Base-by-base conservation (phyloP, 257 asterid genomes). In the Galeopsis tetrahit region DNA sequence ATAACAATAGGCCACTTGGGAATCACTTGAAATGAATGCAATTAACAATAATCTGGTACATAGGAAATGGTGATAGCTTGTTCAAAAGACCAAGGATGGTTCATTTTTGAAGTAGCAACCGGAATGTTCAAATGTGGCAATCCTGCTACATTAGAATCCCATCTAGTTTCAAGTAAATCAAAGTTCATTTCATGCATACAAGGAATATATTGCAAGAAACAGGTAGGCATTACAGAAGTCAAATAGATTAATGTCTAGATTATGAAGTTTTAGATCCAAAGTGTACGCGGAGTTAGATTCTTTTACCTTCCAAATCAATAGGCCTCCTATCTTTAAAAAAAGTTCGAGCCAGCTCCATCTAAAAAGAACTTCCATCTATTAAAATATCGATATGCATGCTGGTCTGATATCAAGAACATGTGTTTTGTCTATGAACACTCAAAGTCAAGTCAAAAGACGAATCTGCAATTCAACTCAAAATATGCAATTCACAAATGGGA, bases 311-410 rank as follows among this genome's bases (percentile, higher is more conserved):
- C 82, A 93, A 69, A 83, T 93, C 96, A 82, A 85, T 42, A 66
- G 88, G 77, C 77, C 98, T 91, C 80, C 85, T 87, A 75, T 93
- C 98, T 83, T 84, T 86, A 77, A 93, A 93, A 79, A 91, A 93
- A 5, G 58, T 88, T 38, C 75, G 80, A 57, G 89, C 88, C 76
- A 91, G 75, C 83, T 88, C 96, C 68, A 58, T 82, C 98, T 93
- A 90, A 64, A 71, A 87, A 77, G 57, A 66, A 73, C 9, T 56
- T 48, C 17, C 14, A 55, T 52, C 14, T 52, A 36, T 69, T 38
- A n/a, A 80, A 69, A 14, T n/a, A 34, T 32, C 36, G 33, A 58
- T 66, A 56, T 10, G 63, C 67, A 42, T 42, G 28, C n/a, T 40
- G 57, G 55, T 35, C 8, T 11, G 60, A 38, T 21, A 55, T 60